phyloP scores from a whole-genome alignment of 2,329 filamentous ascomycete species.

The Nemania sp. region DNA sequence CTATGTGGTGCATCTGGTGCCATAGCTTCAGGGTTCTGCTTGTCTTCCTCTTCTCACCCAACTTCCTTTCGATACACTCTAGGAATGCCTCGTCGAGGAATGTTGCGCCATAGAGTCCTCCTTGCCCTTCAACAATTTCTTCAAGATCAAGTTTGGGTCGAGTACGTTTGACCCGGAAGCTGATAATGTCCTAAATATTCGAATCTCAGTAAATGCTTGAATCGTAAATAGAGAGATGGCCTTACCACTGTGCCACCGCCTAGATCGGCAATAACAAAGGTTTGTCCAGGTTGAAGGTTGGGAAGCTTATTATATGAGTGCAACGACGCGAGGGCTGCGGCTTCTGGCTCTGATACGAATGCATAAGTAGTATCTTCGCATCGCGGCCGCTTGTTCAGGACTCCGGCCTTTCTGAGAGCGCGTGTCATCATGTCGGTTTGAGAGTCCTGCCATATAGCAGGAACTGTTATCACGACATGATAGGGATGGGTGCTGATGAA shows the following conservation, averaged over 20 bases:
- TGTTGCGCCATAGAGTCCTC: conserved; percentile 44
- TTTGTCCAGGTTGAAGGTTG: conserved; percentile 17
- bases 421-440: conserved; percentile 43
- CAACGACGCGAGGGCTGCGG: conserved; percentile 46
- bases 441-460: conserved; percentile 51
- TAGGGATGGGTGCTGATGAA: conserved; percentile 35
- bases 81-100: conserved; percentile 47
- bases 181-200: conserved; percentile 45
- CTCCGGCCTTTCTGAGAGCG: conserved; percentile 42
- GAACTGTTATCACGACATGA: conserved; percentile 47
- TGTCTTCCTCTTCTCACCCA: conserved; percentile 10
- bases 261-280: conserved; percentile 37
- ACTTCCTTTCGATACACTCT: conserved; percentile 32
- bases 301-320: conserved; percentile 33
- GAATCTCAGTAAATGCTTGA: not conserved
- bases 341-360: conserved; percentile 50
- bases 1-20: conserved; percentile 5
- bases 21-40: not conserved
- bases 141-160: conserved; percentile 32
- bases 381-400: conserved; percentile 38
- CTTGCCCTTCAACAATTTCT: conserved; percentile 45
- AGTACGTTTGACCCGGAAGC: conserved; percentile 37
- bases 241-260: conserved; percentile 38
- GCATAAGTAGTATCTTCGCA: conserved; percentile 29
- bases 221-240: not conserved